phyloP scores from a whole-genome alignment of 495 filamentous ascomycete genomes.

The Glarea lozoyensis region DNA sequence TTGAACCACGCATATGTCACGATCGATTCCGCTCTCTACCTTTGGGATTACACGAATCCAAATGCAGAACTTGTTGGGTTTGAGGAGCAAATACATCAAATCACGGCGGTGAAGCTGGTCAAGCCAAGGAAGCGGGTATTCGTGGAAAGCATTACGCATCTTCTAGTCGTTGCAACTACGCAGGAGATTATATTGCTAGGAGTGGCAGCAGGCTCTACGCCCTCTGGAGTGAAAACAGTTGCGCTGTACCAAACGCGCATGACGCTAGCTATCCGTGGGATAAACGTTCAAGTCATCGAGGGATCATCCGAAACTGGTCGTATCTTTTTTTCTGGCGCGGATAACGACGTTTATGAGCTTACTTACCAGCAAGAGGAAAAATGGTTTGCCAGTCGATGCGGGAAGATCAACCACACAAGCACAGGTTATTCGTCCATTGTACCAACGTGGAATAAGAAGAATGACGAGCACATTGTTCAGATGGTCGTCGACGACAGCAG shows the following conservation, averaged over 20 bases:
- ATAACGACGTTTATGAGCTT: slow-evolving; percentile 84
- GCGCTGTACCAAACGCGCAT: slow-evolving; percentile 78
- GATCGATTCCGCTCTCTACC: slow-evolving; percentile 90
- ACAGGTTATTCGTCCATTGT: slow-evolving; percentile 65
- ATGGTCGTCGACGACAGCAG: slow-evolving; percentile 85
- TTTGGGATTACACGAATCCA: slow-evolving; percentile 93
- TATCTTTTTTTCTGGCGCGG: slow-evolving; percentile 84
- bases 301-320: slow-evolving; percentile 70
- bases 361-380: slow-evolving; percentile 93
- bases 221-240: slow-evolving; percentile 59
- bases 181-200: slow-evolving; percentile 77
- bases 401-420: slow-evolving; percentile 76
- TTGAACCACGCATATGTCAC: slow-evolving; percentile 91
- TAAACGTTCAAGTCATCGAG: slow-evolving; percentile 66
- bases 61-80: slow-evolving; percentile 85
- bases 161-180: slow-evolving; percentile 82
- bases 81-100: slow-evolving; percentile 78
- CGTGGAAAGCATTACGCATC: slow-evolving; percentile 68
- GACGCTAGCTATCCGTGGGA: slow-evolving; percentile 59
- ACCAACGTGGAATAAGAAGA: slow-evolving; percentile 46
- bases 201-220: slow-evolving; percentile 49
- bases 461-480: slow-evolving; percentile 55
- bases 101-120: slow-evolving; percentile 76
- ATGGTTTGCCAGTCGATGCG: slow-evolving; percentile 81
- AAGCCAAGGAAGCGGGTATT: slow-evolving; percentile 78